phyloP scores from a whole-genome alignment of 306 rosid genomes.

The Lotus japonicus region DNA sequence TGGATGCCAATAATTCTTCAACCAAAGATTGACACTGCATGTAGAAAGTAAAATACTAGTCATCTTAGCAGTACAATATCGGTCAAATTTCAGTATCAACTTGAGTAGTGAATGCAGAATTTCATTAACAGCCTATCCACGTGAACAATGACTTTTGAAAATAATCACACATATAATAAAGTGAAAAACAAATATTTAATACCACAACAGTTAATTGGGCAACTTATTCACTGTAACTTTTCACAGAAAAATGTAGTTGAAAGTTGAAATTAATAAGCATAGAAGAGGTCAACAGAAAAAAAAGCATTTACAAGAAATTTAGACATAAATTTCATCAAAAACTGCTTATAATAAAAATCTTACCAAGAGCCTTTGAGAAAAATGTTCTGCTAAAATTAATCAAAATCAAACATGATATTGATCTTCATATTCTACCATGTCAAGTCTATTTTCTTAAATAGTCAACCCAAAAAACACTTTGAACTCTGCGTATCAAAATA shows the following conservation, averaged over 20 bases:
- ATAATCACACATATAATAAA: background rate
- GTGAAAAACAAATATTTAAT: background rate
- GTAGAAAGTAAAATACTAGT: constrained; percentile 16
- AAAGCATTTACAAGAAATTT: background rate
- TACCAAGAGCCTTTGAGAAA: background rate
- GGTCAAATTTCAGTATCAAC: constrained; percentile 1
- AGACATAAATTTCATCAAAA: background rate
- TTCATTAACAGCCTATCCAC: background rate
- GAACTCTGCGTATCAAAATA: background rate
- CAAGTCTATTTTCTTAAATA: background rate
- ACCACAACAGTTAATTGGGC: background rate
- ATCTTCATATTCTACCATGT: background rate
- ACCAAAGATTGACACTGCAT: constrained; percentile 75
- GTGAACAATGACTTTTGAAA: background rate
- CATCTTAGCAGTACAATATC: background rate
- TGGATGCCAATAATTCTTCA: constrained; percentile 76
- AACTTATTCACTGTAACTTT: background rate
- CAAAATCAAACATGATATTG: background rate
- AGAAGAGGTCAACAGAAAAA: background rate
- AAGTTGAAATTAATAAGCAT: background rate
- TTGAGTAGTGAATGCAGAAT: background rate
- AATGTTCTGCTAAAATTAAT: background rate
- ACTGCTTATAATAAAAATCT: background rate
- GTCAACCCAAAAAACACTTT: background rate
- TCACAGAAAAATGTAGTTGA: background rate